Conservation (phyloP, 2,329 filamentous ascomycete species). For the Tricladium varicosporioides region DNA sequence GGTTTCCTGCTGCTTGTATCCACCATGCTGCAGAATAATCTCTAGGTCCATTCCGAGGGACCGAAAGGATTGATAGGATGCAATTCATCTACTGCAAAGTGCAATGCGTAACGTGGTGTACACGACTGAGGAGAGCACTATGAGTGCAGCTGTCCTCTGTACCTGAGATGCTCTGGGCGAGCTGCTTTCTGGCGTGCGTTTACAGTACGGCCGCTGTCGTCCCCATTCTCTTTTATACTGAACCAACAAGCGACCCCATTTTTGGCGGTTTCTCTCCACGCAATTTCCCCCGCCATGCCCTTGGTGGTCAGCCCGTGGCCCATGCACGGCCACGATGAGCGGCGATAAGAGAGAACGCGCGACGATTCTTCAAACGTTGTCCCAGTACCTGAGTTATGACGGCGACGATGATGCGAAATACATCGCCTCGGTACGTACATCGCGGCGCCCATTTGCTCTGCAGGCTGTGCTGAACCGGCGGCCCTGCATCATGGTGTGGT, state of each 20-base stretch:
- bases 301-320: slow-evolving; percentile 2
- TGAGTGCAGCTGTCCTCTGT: background rate
- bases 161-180: background rate
- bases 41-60: slow-evolving; percentile 18
- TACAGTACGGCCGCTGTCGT: no score
- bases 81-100: background rate
- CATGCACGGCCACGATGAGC: slow-evolving; percentile 3
- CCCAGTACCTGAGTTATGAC: slow-evolving; percentile 8
- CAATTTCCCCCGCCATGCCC: slow-evolving; percentile 4
- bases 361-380: background rate
- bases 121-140: background rate
- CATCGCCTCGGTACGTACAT: background rate
- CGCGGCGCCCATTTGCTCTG: no score
- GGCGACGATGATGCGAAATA: background rate
- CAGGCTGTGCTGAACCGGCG: no score
- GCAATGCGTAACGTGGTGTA: background rate
- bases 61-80: slow-evolving; percentile 15
- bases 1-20: slow-evolving; percentile 13
- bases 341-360: slow-evolving; percentile 9
- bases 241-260: background rate
- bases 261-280: slow-evolving; percentile 3
- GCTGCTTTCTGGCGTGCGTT: background rate
- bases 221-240: no score
- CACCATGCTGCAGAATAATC: slow-evolving; percentile 18
- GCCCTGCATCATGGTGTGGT: no score